A percentile compares a stretch with the other conserved stretches of the same genome.
These are phyloP conservation scores for Lentinula boryana DNA, from an alignment of 768 basidiomycete genomes.

Conservation along the genomic window DNA sequence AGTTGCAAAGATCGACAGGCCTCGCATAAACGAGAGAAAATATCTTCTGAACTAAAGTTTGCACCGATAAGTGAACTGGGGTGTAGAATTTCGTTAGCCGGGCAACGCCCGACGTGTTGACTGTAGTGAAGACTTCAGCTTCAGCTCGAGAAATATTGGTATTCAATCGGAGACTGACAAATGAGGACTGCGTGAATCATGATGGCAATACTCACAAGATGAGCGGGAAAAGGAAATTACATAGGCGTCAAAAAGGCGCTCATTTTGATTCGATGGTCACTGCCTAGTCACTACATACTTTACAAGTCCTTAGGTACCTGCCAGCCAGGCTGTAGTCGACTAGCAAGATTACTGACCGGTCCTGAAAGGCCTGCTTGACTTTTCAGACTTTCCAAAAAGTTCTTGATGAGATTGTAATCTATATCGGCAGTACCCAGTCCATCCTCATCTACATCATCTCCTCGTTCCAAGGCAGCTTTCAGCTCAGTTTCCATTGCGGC, in stretches of 20 bases:
- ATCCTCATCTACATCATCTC: slow-evolving; percentile 47
- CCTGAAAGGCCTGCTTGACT: slow-evolving; percentile 86
- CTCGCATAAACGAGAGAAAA: slow-evolving; percentile 83
- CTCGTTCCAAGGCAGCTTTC: slow-evolving; percentile 49
- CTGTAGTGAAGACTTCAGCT: slow-evolving; percentile 30
- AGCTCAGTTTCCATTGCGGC: slow-evolving; percentile 89
- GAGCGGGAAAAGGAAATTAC: slow-evolving; percentile 19
- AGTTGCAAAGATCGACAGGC: slow-evolving; percentile 85
- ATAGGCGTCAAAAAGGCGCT: too few relatives aligned
- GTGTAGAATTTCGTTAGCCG: slow-evolving; percentile 88
- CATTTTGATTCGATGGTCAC: too few relatives aligned
- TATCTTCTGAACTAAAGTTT: slow-evolving; percentile 79
- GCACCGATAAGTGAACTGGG: slow-evolving; percentile 60
- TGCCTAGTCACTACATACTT: neutral
- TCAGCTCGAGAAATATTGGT: neutral
- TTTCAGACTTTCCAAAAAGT: slow-evolving; percentile 95
- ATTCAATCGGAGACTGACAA: slow-evolving; percentile 41
- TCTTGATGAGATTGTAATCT: slow-evolving; percentile 93
- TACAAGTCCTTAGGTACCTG: slow-evolving; percentile 64
- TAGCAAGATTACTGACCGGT: slow-evolving; percentile 86
- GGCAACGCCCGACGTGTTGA: slow-evolving; percentile 89
- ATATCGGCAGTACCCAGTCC: slow-evolving; percentile 40
- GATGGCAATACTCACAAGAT: neutral
- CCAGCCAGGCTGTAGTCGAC: slow-evolving; percentile 75
- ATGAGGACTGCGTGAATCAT: slow-evolving; percentile 89